Base-by-base conservation (phyloP, 768 basidiomycete species). In the Pleurotus citrinopileatus region DNA sequence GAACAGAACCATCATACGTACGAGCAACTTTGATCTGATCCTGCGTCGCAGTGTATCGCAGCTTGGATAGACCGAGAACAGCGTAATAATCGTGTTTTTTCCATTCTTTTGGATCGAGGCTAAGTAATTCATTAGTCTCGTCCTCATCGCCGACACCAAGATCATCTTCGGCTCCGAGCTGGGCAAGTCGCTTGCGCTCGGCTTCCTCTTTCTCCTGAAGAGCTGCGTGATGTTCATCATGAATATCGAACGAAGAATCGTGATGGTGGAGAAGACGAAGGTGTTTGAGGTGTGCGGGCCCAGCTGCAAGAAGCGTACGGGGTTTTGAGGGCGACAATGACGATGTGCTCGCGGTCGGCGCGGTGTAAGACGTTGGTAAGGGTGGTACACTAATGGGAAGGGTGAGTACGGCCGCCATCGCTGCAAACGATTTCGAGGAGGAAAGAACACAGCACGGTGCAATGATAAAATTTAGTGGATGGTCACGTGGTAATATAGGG, bases 31-130 rank as follows among this genome's bases (percentile, higher is more conserved):
- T 95, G 68, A 99, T 99, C 67, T 99, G 97, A 54, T 85, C 95
- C 17, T 86, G 78, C 20, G 81, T 91, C 9, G 97, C 95, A 58
- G 77, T 82, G 79, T 89, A 91, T 56, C 97, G 82, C 55, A 97
- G 78, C 64, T 88, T 87, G 34, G 94, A 94, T 7, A 99, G 82
- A 60, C 97, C 97, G 51, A 99, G 87, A 36, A 99, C 93, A 53
- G 91, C 91, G 65, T 99, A 99, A 67, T 98, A 91, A 67, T 99
- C 96, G 82, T 98, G 97, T 84, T 96, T 94, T 90, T 98, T 99
- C 96, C 97, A 98, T 66, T 96, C 94, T 71, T 98, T 98, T 4
- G 96, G 91, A 74, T 99, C 96, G n/a, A 86, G 74, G 42, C 74
- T 67, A 36, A 94, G 68, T 44, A 94, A 61, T 20, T 85, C 86